phyloP scores from a whole-genome alignment of 139 green algal genomes.

The Micractinium sp. region DNA sequence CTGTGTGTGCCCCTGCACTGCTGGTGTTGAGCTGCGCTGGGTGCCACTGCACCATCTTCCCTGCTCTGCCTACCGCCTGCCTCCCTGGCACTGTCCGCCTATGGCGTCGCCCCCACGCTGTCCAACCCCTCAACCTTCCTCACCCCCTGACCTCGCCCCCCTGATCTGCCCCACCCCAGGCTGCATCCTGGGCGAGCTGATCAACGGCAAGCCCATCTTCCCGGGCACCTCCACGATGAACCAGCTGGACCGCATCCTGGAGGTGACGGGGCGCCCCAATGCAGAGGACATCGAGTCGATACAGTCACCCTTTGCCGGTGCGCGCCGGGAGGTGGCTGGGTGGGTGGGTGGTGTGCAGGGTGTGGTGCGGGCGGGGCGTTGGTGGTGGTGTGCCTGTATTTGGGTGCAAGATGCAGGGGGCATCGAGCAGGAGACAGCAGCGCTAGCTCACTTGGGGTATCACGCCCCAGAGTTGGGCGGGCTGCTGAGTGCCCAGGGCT shows the following conservation, averaged over 20 bases:
- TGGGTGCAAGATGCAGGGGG: neutral
- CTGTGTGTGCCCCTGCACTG: neutral
- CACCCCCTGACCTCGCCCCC: neutral
- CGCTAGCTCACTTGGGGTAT: neutral
- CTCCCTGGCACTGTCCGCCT: too few relatives aligned
- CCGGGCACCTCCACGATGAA: conserved; percentile 96
- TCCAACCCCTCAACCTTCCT: too few relatives aligned
- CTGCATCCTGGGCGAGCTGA: conserved; percentile 98
- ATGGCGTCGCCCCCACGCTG: too few relatives aligned
- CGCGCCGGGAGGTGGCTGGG: neutral
- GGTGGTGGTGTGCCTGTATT: neutral
- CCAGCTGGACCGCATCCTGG: conserved; percentile 90
- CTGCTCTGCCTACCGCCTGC: too few relatives aligned
- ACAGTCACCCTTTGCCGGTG: conserved; percentile 83
- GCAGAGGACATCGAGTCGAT: conserved; percentile 86
- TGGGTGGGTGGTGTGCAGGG: neutral
- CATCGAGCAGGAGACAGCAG: neutral
- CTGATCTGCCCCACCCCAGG: conserved; percentile 46
- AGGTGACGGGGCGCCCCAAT: conserved; percentile 73
- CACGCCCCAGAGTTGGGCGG: too few relatives aligned
- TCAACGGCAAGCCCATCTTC: conserved; percentile 92
- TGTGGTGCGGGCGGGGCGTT: too few relatives aligned
- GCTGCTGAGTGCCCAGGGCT: too few relatives aligned
- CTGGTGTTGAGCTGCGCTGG: neutral
- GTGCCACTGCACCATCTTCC: too few relatives aligned